A percentile compares a stretch with the other conserved stretches of the same genome.
These are phyloP conservation scores for Sophora flavescens DNA, from an alignment of 306 rosid genomes.

Conservation along the genomic window DNA sequence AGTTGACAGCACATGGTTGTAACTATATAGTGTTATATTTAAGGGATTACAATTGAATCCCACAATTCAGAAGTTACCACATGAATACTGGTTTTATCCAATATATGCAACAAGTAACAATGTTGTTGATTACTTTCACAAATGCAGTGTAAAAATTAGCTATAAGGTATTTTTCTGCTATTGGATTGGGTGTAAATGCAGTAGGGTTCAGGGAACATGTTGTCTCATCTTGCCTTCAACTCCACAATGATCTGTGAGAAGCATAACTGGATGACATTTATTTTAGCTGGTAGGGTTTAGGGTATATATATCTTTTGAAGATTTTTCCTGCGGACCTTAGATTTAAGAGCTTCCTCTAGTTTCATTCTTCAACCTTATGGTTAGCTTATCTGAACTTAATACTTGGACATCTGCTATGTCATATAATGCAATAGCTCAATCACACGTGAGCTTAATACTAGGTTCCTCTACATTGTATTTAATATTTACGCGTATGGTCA, in stretches of 20 bases:
- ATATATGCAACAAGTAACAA: neutral
- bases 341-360: no score
- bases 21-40: neutral
- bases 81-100: neutral
- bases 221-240: neutral
- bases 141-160: neutral
- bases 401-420: neutral
- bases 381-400: no score
- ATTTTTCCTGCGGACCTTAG: conserved; percentile 7
- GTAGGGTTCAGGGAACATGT: neutral
- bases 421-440: neutral
- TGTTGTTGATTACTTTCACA: neutral
- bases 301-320: neutral
- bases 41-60: neutral
- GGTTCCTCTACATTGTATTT: neutral
- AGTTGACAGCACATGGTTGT: neutral
- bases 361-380: no score
- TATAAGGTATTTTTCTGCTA: neutral
- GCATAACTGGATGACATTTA: neutral
- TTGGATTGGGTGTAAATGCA: neutral
- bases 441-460: no score
- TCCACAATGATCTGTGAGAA: neutral
- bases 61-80: neutral
- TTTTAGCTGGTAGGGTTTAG: neutral
- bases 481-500: neutral